These are phyloP conservation scores for Dillenia turbinata DNA, from an alignment of 164 flowering plant species.

Conservation along the genomic window DNA sequence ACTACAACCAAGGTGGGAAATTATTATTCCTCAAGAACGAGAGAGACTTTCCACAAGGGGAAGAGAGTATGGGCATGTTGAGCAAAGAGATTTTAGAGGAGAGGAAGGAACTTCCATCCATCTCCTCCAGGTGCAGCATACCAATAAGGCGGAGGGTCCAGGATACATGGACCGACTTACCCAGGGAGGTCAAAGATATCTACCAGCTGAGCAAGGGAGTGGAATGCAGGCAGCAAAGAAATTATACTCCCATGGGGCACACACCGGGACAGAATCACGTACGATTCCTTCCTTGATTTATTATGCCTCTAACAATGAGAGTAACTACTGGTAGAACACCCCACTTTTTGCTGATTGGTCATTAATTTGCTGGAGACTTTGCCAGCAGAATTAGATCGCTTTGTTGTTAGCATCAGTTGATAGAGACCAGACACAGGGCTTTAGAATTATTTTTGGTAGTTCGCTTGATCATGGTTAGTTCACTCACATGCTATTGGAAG, in stretches of 20 bases:
- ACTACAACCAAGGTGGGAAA: constrained; percentile 31
- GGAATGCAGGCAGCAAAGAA: constrained; percentile 20
- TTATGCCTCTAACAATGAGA: too few relatives aligned
- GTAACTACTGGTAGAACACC: too few relatives aligned
- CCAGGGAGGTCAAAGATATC: constrained; percentile 18
- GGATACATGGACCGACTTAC: constrained; percentile 21
- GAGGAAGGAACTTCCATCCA: constrained; percentile 21
- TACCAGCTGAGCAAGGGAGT: constrained; percentile 17
- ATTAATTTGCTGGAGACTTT: too few relatives aligned
- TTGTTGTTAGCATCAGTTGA: too few relatives aligned
- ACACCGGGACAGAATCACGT: constrained; percentile 19
- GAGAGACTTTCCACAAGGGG: constrained; percentile 20
- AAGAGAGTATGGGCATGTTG: constrained; percentile 26
- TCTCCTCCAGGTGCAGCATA: constrained; percentile 21
- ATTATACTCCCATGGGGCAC: constrained; percentile 19
- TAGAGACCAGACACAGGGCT: too few relatives aligned
- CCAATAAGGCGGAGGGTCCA: constrained; percentile 21
- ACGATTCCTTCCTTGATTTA: constrained; percentile 4
- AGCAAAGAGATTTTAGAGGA: constrained; percentile 25
- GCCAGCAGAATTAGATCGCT: too few relatives aligned
- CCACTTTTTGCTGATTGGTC: too few relatives aligned
- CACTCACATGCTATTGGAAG: too few relatives aligned
- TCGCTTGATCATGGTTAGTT: too few relatives aligned
- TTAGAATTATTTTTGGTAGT: too few relatives aligned
- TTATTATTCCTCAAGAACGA: constrained; percentile 19